Percentiles rank a stretch among this genome's conserved stretches.
phyloP scores from a whole-genome alignment of 2,329 filamentous ascomycete genomes.

The Kalaharituber pfeilii region DNA sequence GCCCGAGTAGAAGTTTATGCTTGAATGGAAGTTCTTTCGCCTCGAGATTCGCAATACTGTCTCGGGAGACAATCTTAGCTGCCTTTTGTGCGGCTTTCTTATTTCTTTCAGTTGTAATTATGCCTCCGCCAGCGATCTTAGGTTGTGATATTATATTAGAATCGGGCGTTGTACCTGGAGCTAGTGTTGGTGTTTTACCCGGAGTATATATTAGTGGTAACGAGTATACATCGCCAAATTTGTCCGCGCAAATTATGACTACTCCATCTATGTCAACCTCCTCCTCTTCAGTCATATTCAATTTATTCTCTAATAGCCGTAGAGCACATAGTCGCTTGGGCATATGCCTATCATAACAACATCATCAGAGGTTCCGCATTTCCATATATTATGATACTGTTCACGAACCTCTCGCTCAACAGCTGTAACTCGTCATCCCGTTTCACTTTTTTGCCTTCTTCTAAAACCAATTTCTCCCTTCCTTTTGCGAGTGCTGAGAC shows the following conservation, averaged over 20 bases:
- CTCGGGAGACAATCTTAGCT: background rate
- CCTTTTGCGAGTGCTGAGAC: slow-evolving; percentile 28
- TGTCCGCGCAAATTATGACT: slow-evolving; percentile 48
- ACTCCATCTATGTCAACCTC: background rate
- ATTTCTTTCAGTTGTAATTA: slow-evolving; percentile 23
- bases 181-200: slow-evolving; percentile 17
- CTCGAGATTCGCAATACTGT: background rate
- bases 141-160: slow-evolving; percentile 4
- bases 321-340: slow-evolving; percentile 76
- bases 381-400: too few species aligned
- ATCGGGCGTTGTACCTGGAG: slow-evolving; percentile 5
- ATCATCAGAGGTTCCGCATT: background rate
- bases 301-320: slow-evolving; percentile 43
- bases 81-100: background rate
- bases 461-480: background rate
- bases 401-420: slow-evolving; percentile 52
- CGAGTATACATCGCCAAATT: slow-evolving; percentile 91
- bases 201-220: slow-evolving; percentile 47
- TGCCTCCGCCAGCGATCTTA: slow-evolving; percentile 8
- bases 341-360: slow-evolving; percentile 43
- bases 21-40: slow-evolving; percentile 46
- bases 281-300: background rate
- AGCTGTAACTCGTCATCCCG: slow-evolving; percentile 45
- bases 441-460: slow-evolving; percentile 25
- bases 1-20: slow-evolving; percentile 64